Percentiles rank a stretch among this genome's conserved stretches.
Conservation (phyloP, 208 protist species). For the Acanthamoeba royreba region DNA sequence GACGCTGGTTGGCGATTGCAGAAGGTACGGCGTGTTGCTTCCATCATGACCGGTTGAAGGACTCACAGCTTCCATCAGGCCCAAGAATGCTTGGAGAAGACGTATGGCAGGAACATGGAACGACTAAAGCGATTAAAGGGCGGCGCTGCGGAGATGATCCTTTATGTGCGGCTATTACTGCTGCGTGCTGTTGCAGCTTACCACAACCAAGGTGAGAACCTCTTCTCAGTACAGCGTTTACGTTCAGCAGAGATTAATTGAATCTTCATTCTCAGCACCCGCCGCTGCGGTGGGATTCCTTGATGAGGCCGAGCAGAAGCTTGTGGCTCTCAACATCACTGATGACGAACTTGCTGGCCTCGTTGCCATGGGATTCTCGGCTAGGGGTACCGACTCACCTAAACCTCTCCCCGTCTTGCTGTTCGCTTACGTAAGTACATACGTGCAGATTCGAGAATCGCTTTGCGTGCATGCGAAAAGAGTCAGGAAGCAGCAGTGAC, state of each 20-base stretch:
- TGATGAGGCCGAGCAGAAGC: neutral
- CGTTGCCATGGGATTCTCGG: slow-evolving; percentile 9
- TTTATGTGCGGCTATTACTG: slow-evolving; percentile 23
- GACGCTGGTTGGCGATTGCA: slow-evolving; percentile 1
- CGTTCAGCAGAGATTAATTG: neutral
- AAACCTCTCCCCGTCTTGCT: neutral
- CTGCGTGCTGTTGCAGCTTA: neutral
- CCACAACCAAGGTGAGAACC: neutral
- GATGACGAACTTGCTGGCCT: neutral
- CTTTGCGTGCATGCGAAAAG: neutral
- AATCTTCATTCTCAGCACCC: neutral
- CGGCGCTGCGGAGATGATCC: neutral
- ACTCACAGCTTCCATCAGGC: neutral
- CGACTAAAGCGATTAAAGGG: neutral
- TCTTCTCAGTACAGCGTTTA: neutral
- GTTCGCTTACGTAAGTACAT: neutral
- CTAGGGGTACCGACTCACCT: neutral
- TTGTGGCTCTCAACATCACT: neutral
- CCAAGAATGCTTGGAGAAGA: neutral
- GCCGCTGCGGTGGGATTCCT: neutral
- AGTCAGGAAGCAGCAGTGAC: neutral
- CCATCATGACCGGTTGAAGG: neutral
- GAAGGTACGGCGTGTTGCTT: neutral
- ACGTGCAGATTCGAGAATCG: neutral
- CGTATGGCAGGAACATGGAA: slow-evolving; percentile 18